A percentile compares a stretch with the other conserved stretches of the same genome.
phyloP scores from a whole-genome alignment of 805 yeast genomes.

The Barnettozyma pratensis region DNA sequence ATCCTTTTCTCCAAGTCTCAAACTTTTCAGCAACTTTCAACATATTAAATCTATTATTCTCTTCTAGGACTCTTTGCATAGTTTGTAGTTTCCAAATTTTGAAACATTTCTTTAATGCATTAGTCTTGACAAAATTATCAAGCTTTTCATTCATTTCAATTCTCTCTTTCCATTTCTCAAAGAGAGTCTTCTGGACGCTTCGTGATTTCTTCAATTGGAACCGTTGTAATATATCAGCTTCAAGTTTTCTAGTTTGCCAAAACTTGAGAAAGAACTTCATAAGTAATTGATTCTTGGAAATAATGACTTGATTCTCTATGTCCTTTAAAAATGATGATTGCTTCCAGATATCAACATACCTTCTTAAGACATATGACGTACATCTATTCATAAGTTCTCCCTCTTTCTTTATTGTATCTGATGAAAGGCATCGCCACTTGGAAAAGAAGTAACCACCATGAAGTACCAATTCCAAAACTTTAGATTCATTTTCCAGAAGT shows the following conservation, averaged over 20 bases:
- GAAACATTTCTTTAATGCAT: neutral
- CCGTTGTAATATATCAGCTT: neutral
- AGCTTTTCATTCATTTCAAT: neutral
- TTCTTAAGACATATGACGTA: no score
- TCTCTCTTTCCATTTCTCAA: neutral
- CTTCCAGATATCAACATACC: neutral
- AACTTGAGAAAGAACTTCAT: neutral
- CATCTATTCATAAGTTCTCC: neutral
- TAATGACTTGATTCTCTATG: neutral
- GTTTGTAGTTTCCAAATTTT: constrained; percentile 11
- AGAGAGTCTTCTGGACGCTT: neutral
- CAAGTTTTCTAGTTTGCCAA: neutral
- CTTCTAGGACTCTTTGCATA: neutral
- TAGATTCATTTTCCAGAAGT: constrained; percentile 10
- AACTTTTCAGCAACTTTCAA: neutral
- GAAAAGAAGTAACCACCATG: constrained; percentile 23
- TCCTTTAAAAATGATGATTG: neutral
- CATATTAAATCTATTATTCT: constrained; percentile 4
- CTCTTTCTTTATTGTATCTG: neutral
- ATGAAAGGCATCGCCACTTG: constrained; percentile 16
- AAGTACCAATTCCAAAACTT: constrained; percentile 15
- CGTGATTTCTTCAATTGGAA: neutral
- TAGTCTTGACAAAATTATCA: neutral
- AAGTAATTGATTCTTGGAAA: neutral
- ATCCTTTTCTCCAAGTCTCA: constrained; percentile 1